Percentiles rank a stretch among this genome's conserved stretches.
Conservation (phyloP, 140 eudicot genomes). For the Erigeron philadelphicus region DNA sequence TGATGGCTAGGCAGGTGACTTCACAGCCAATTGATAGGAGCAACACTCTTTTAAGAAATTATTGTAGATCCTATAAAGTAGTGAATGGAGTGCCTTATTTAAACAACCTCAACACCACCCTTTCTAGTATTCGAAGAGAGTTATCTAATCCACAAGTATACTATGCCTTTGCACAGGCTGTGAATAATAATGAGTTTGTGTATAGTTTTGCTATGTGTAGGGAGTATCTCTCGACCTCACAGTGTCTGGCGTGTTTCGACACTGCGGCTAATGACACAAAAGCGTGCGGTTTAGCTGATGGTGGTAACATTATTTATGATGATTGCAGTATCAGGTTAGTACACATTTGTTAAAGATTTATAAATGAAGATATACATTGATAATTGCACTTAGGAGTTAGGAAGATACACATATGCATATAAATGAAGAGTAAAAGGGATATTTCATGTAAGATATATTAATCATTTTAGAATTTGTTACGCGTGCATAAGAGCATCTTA, state of each 20-base stretch:
- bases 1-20: constrained; percentile 18
- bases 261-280: constrained; percentile 21
- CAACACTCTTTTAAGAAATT: constrained; percentile 29
- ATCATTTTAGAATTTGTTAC: no score
- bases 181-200: constrained; percentile 20
- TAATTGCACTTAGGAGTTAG: background rate
- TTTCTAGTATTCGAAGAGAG: constrained; percentile 30
- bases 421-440: background rate
- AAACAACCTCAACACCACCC: constrained; percentile 27
- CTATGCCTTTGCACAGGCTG: constrained; percentile 26
- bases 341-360: background rate
- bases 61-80: constrained; percentile 31
- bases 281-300: constrained; percentile 24
- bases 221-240: constrained; percentile 31
- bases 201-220: constrained; percentile 34
- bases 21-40: constrained; percentile 21
- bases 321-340: constrained; percentile 39
- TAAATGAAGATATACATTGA: background rate
- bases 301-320: constrained; percentile 34
- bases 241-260: constrained; percentile 36
- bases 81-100: constrained; percentile 19
- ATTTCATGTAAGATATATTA: no score
- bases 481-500: no score
- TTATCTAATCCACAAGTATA: constrained; percentile 21
- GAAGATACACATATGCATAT: background rate